Evolutionary conservation across 257 asterid genomes (phyloP), one percentile per base, ranked within the genome.

Genomic region (Solanum peruvianum): DNA sequence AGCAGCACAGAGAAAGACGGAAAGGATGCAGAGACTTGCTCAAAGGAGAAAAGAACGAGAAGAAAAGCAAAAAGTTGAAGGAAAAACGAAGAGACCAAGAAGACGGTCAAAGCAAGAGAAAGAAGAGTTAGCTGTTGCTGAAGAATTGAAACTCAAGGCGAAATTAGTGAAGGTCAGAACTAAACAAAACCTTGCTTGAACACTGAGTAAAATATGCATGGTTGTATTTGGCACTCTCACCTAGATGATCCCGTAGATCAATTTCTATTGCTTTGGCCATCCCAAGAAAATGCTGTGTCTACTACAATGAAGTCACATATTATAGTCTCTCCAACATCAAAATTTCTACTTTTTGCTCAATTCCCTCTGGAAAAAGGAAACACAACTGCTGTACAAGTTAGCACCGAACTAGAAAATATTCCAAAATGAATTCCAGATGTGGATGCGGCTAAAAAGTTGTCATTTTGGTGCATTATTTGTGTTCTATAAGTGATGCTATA

Each of bases 101-200:
- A 94, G 75, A 86, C 92, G 56, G 89, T 91, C 96, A 5, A 91
- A 93, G 92, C 98, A 95, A 90, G 98, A 92, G 64, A 92, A 86
- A 78, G 95, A 93, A 86, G 93, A 93, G 86, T 45, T 95, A 87
- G 94, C 92, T 39, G 91, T 90, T 86, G 89, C 83, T 86, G 90
- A 89, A 82, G 98, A 91, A 88, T 90, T 92, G 25, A 95, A 93
- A 87, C 96, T 97, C 88, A 94, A 93, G 93, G 98, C 92, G 84
- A 93, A 95, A 87, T 90, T 94, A 80, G 87, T 89, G 92, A 95
- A 95, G 98, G 99, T 97, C 92, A 86, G 39, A 56, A 35, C 44
- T 44, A 37, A 69, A 14, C 42, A 56, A 29, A 66, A 35, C 70
- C 45, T 62, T 60, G 35, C 80, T 75, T 80, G 27, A 45, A 58